Evolutionary conservation across 345 rosid genomes (phyloP).

Genomic region (Salix viminalis): DNA sequence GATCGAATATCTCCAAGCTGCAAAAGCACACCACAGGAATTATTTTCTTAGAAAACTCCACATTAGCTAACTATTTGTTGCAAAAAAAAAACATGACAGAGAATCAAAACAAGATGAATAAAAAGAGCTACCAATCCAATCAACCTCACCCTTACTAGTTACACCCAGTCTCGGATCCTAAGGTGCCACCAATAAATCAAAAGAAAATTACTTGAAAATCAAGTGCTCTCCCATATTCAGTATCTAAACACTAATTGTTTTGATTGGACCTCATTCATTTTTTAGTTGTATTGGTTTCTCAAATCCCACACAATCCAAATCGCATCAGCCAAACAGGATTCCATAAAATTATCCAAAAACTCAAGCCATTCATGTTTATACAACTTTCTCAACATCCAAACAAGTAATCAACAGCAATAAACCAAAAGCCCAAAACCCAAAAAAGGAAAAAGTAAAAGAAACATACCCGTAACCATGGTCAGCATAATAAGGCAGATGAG

Average conservation of each 20-base stretch:
- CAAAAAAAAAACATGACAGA: background rate
- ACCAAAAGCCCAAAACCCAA: background rate
- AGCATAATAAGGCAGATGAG: slow-evolving; percentile 81
- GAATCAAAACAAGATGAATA: background rate
- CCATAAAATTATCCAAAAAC: too few species aligned
- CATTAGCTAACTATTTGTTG: background rate
- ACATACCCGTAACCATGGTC: slow-evolving; percentile 72
- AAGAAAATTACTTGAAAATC: background rate
- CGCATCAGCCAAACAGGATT: background rate
- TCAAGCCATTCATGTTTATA: too few species aligned
- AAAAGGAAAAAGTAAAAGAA: background rate
- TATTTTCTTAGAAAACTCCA: too few species aligned
- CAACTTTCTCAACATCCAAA: background rate
- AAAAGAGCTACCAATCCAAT: background rate
- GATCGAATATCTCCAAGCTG: slow-evolving; percentile 68
- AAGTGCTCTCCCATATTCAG: background rate
- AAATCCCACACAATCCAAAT: background rate
- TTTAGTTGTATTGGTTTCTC: background rate
- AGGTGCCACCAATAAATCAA: background rate
- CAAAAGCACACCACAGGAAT: slow-evolving; percentile 6
- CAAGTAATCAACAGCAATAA: background rate
- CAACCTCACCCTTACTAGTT: too few species aligned
- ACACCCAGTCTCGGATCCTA: background rate
- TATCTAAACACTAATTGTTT: background rate
- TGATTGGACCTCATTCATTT: too few species aligned